Percentiles rank a stretch among this genome's conserved stretches.
These are phyloP conservation scores for Phytopythium vexans DNA, from an alignment of 352 stramenopile species.

Conservation along the genomic window DNA sequence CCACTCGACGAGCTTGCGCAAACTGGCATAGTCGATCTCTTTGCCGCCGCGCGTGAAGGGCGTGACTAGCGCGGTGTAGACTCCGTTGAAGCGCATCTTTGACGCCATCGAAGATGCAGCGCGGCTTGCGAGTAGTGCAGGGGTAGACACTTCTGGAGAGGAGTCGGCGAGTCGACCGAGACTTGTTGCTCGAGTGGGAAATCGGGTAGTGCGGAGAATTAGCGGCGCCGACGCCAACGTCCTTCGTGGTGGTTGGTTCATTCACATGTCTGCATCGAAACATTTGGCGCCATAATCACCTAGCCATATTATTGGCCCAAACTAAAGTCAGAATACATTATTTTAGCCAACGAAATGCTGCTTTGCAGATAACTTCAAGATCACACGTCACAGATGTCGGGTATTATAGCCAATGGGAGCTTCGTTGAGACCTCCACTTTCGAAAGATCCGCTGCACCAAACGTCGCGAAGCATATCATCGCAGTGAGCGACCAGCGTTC, in stretches of 20 bases:
- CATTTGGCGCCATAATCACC: neutral
- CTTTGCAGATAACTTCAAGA: too few relatives aligned
- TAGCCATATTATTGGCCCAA: neutral
- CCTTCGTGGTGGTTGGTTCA: neutral
- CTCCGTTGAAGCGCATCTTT: conserved; percentile 64
- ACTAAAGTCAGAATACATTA: neutral
- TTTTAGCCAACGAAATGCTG: conserved; percentile 1
- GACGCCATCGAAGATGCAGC: neutral
- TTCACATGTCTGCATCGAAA: neutral
- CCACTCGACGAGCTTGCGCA: conserved; percentile 85
- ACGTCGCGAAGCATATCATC: conserved; percentile 1
- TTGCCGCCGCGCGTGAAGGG: conserved; percentile 89
- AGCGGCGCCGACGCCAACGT: neutral
- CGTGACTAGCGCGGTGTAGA: conserved; percentile 92
- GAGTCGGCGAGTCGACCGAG: too few relatives aligned
- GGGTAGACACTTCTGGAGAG: too few relatives aligned
- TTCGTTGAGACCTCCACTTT: too few relatives aligned
- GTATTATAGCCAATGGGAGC: too few relatives aligned
- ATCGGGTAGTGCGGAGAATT: neutral
- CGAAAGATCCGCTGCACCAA: neutral
- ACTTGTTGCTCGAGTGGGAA: neutral
- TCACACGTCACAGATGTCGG: too few relatives aligned
- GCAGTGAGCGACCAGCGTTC: neutral
- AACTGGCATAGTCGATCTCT: conserved; percentile 88
- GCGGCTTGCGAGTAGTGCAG: too few relatives aligned